phyloP scores from a whole-genome alignment of 345 rosid species.

The Gossypium sturtianum region DNA sequence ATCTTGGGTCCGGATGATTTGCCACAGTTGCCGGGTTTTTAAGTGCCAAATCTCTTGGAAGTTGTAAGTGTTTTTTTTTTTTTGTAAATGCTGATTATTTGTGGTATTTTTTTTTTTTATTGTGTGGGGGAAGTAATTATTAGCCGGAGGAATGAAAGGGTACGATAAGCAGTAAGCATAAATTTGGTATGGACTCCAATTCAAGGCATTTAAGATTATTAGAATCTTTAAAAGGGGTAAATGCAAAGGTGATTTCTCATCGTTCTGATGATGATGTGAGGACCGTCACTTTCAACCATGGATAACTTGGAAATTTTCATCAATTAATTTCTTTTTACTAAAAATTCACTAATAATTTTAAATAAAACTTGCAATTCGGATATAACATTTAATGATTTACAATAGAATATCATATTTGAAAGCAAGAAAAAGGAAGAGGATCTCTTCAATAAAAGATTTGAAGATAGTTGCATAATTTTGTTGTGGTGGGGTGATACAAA shows the following conservation, averaged over 20 bases:
- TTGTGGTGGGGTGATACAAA: too few relatives aligned
- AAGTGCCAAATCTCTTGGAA: conserved; percentile 17
- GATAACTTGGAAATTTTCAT: too few relatives aligned
- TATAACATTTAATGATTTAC: neutral
- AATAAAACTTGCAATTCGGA: neutral
- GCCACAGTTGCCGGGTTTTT: conserved; percentile 1
- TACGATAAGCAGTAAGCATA: neutral
- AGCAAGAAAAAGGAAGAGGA: too few relatives aligned
- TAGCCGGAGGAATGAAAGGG: neutral
- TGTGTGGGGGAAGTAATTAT: neutral
- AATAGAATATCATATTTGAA: too few relatives aligned
- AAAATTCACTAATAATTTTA: too few relatives aligned
- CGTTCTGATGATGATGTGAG: neutral
- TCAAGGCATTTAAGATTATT: neutral
- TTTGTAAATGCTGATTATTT: conserved; percentile 8
- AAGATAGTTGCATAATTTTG: too few relatives aligned
- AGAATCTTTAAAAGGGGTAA: neutral
- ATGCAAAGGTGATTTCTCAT: neutral
- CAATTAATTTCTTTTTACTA: too few relatives aligned
- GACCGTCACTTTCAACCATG: neutral
- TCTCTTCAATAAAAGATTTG: too few relatives aligned
- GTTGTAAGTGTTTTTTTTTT: neutral
- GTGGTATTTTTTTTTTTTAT: neutral
- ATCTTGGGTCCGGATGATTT: conserved; percentile 2
- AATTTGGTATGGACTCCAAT: neutral